These are phyloP conservation scores for Phlyctochytrium bullatum DNA, from an alignment of 192 early-diverging fungal genomes.

Conservation along the genomic window DNA sequence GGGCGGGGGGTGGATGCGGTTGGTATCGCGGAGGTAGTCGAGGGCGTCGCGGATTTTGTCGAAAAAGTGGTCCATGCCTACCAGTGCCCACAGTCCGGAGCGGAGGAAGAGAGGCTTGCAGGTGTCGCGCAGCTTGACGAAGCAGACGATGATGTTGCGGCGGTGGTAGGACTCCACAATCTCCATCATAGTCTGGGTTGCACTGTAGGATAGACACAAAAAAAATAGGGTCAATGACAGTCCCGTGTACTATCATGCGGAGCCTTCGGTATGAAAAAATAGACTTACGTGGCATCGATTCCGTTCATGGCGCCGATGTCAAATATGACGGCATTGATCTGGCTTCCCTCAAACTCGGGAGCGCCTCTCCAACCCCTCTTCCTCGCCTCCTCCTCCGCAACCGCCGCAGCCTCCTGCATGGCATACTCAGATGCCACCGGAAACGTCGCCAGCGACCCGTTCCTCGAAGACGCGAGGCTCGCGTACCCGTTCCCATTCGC, in stretches of 20 bases:
- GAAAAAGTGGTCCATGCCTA: slow-evolving; percentile 71
- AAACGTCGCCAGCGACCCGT: background rate
- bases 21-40: slow-evolving; percentile 6
- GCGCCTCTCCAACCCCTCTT: background rate
- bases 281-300: slow-evolving; percentile 80
- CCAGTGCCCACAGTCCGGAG: slow-evolving; percentile 60
- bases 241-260: no score
- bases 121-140: slow-evolving; percentile 80
- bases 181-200: slow-evolving; percentile 81
- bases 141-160: slow-evolving; percentile 82
- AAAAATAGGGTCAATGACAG: slow-evolving; percentile 7
- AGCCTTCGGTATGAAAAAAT: background rate
- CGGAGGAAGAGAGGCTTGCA: slow-evolving; percentile 71
- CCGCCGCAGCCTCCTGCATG: no score
- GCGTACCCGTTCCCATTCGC: background rate
- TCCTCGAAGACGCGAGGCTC: background rate
- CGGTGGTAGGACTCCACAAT: slow-evolving; percentile 84
- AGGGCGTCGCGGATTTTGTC: slow-evolving; percentile 61
- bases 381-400: slow-evolving; percentile 19
- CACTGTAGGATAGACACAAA: slow-evolving; percentile 39
- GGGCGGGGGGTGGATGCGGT: background rate
- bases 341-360: background rate
- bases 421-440: no score
- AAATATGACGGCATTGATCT: slow-evolving; percentile 73
- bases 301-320: slow-evolving; percentile 85